These are phyloP conservation scores for Gaillardinia entomophila DNA, from an alignment of 805 yeast species.

Conservation along the genomic window DNA sequence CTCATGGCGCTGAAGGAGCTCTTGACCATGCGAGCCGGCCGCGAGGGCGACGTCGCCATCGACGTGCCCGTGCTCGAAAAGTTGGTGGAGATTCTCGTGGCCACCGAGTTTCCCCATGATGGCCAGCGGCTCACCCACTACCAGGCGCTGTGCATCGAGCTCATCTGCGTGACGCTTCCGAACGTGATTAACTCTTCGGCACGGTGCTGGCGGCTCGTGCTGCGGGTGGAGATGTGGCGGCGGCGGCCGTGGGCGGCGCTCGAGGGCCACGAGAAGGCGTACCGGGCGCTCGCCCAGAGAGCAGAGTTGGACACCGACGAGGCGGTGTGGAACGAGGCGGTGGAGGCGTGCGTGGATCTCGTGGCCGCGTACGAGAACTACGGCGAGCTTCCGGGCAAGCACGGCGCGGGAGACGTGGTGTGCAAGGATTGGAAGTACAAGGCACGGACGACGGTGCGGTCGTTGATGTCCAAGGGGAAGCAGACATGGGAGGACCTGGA, in stretches of 20 bases:
- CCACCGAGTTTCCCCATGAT: constrained; percentile 42
- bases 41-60: constrained; percentile 56
- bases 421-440: constrained; percentile 92
- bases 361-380: constrained; percentile 81
- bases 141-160: constrained; percentile 64
- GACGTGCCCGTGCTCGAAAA: constrained; percentile 74
- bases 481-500: constrained; percentile 72
- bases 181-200: constrained; percentile 59
- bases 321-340: constrained; percentile 68
- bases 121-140: constrained; percentile 44
- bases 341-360: constrained; percentile 70
- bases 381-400: constrained; percentile 79
- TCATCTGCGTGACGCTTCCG: constrained; percentile 67
- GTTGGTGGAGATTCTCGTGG: constrained; percentile 58
- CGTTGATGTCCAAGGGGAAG: constrained; percentile 74
- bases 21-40: constrained; percentile 50
- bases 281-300: constrained; percentile 59
- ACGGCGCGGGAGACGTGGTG: constrained; percentile 76
- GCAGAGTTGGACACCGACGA: constrained; percentile 63
- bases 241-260: constrained; percentile 82
- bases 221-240: constrained; percentile 84
- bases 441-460: constrained; percentile 64
- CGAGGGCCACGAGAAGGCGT: constrained; percentile 82
- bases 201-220: constrained; percentile 77
- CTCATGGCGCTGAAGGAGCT: constrained; percentile 66